Evolutionary conservation across 192 early-diverging fungal species (phyloP).

Genomic region (Coemansia sp.): DNA sequence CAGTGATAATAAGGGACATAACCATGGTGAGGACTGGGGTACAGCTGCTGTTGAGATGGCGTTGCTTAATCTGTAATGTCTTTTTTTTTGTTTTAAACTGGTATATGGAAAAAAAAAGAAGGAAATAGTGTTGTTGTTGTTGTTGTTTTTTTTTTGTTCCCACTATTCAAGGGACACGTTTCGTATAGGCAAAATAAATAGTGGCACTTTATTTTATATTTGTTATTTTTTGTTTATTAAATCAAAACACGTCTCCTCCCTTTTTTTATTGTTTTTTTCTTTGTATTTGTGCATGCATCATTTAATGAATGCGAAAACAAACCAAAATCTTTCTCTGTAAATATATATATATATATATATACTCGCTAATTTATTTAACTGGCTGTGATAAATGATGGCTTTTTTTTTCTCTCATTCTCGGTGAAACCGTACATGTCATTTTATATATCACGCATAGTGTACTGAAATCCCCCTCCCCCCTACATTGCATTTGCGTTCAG

Average conservation of each 20-base stretch:
- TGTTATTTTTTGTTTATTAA: too few species aligned
- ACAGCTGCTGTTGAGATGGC: conserved; percentile 96
- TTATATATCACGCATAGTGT: too few species aligned
- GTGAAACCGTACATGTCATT: not conserved
- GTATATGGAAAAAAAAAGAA: not conserved
- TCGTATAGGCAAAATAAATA: too few species aligned
- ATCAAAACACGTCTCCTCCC: not conserved
- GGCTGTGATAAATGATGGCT: not conserved
- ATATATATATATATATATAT: not conserved
- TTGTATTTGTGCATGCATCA: not conserved
- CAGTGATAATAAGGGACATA: conserved; percentile 73
- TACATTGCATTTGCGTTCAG: too few species aligned
- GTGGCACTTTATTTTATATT: too few species aligned
- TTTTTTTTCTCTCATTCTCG: not conserved
- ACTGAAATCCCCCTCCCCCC: too few species aligned
- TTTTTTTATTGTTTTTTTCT: not conserved
- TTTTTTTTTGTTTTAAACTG: not conserved
- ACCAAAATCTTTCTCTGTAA: not conserved
- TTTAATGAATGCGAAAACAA: too few species aligned
- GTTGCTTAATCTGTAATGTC: conserved; percentile 57
- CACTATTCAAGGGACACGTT: too few species aligned
- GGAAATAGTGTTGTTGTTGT: too few species aligned
- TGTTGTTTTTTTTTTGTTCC: too few species aligned
- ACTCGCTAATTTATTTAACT: not conserved
- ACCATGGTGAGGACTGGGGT: conserved; percentile 97